These are phyloP conservation scores for Periconia sp. DNA, from an alignment of 2,329 filamentous ascomycete genomes.

Conservation along the genomic window DNA sequence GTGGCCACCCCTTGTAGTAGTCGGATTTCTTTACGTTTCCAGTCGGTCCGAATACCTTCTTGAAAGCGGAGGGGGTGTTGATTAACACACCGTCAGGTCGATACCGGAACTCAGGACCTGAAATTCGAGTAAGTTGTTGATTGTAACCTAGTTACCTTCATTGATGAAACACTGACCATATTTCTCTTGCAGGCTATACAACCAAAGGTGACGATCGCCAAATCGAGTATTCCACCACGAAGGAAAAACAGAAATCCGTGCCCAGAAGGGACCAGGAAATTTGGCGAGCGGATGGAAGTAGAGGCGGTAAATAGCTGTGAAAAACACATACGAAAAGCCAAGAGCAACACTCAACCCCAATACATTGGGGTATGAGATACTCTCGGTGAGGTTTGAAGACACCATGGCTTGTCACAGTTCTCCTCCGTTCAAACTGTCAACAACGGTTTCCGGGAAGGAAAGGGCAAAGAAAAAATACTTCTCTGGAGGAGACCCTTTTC, in stretches of 20 bases:
- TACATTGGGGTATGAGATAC: not conserved
- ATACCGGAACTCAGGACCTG: constrained; percentile 57
- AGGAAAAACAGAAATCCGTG: constrained; percentile 20
- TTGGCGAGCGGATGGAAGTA: constrained; percentile 25
- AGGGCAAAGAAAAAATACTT: not conserved
- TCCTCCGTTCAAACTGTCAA: not conserved
- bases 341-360: constrained; percentile 7
- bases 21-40: constrained; percentile 49
- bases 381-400: not conserved
- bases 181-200: constrained; percentile 69
- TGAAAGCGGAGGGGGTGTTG: constrained; percentile 60
- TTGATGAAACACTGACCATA: constrained; percentile 57
- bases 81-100: constrained; percentile 74
- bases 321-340: constrained; percentile 10
- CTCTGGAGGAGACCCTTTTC: not conserved
- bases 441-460: not conserved
- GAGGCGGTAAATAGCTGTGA: constrained; percentile 16
- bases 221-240: constrained; percentile 66
- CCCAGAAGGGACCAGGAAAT: constrained; percentile 26
- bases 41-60: constrained; percentile 48
- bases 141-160: not conserved
- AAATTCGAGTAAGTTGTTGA: not conserved
- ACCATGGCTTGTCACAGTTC: not conserved
- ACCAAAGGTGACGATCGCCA: constrained; percentile 71
- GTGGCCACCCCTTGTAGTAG: constrained; percentile 47